Conservation (phyloP, 2,329 filamentous ascomycete species). For the Colletotrichum truncatum region DNA sequence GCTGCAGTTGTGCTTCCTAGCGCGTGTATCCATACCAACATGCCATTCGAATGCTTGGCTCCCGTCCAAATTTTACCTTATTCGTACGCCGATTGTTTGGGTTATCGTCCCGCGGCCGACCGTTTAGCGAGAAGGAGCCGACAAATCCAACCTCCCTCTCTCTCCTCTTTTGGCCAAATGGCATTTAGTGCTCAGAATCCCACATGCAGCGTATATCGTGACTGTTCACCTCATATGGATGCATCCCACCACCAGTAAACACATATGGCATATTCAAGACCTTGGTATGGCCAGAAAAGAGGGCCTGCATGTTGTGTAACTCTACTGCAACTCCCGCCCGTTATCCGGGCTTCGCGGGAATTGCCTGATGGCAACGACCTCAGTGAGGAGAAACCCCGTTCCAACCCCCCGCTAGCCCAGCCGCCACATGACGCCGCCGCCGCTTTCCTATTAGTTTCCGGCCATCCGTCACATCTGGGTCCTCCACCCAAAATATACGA, state of each 20-base stretch:
- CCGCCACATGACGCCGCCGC: slow-evolving; percentile 1
- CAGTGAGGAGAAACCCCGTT: neutral
- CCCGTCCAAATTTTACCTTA: neutral
- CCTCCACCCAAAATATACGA: neutral
- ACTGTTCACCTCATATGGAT: neutral
- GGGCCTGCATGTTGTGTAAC: neutral
- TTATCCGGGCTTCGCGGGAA: neutral
- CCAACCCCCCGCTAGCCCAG: slow-evolving; percentile 12
- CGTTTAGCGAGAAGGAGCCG: slow-evolving; percentile 2
- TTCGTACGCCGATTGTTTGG: neutral
- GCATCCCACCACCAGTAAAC: neutral
- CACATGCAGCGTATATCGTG: neutral
- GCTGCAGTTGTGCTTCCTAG: slow-evolving; percentile 1
- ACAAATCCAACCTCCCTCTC: slow-evolving; percentile 9
- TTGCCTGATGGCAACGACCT: neutral
- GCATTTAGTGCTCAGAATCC: slow-evolving; percentile 1
- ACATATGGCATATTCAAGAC: neutral
- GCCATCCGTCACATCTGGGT: slow-evolving; percentile 12
- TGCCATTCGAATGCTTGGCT: slow-evolving; percentile 12
- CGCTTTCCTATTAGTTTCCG: slow-evolving; percentile 5
- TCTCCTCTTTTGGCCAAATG: neutral
- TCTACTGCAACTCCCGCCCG: neutral
- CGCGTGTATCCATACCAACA: neutral
- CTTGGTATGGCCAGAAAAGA: neutral
- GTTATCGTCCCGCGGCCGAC: neutral